Conservation (phyloP, 257 asterid genomes). For the Pogostemon cablin region DNA sequence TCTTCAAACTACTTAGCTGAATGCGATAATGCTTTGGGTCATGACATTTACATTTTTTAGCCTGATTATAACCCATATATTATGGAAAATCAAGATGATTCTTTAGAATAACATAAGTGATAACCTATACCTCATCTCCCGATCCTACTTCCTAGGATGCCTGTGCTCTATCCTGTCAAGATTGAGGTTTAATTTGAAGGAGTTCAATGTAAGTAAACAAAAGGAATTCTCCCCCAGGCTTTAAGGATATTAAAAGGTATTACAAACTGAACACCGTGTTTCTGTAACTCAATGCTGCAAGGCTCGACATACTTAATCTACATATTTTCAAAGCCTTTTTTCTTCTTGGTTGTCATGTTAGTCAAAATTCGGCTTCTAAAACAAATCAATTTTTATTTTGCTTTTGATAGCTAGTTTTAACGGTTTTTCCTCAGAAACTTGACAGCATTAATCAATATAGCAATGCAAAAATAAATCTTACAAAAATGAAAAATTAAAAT, state of each 20-base stretch:
- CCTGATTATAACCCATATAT: not conserved
- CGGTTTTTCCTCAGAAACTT: not conserved
- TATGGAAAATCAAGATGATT: not conserved
- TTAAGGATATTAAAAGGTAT: not conserved
- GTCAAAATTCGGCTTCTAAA: not conserved
- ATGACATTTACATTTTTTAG: not conserved
- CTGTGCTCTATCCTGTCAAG: not conserved
- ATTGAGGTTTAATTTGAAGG: not conserved
- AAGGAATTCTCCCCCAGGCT: not conserved
- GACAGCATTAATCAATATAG: not conserved
- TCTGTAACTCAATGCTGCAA: constrained; percentile 1
- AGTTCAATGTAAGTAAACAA: not conserved
- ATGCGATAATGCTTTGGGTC: not conserved
- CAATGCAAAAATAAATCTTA: not conserved
- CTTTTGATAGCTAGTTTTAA: not conserved
- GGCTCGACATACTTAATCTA: not conserved
- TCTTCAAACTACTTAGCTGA: not conserved
- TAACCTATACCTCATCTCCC: not conserved
- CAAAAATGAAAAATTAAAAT: not conserved
- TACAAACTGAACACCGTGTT: not conserved
- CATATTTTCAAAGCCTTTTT: not conserved
- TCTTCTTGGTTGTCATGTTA: constrained; percentile 18
- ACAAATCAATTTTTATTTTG: not conserved
- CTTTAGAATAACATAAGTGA: not conserved
- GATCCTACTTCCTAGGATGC: not conserved